Conservation (phyloP, 306 rosid species). For the Hippophae rhamnoides region DNA sequence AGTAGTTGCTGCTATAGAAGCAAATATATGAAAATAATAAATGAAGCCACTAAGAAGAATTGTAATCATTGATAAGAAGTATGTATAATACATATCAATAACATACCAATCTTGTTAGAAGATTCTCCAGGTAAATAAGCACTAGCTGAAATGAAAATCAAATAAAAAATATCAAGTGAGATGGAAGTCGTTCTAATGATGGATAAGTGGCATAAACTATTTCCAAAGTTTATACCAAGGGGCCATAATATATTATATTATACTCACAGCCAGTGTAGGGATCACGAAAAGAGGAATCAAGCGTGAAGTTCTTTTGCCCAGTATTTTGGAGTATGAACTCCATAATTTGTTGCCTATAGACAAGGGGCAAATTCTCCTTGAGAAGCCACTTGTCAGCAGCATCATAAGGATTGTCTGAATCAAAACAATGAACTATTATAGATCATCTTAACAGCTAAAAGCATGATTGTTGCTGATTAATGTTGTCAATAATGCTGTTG, state of each 20-base stretch:
- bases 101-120: conserved; percentile 45
- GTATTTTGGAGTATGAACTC: conserved; percentile 88
- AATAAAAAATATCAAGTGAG: conserved; percentile 9
- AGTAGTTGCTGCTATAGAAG: conserved; percentile 36
- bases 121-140: conserved; percentile 82
- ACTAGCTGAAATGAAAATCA: conserved; percentile 43
- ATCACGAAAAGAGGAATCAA: conserved; percentile 77
- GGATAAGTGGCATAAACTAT: conserved; percentile 3
- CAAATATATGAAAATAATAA: conserved; percentile 10
- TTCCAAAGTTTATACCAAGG: conserved; percentile 10
- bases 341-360: conserved; percentile 85
- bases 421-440: conserved; percentile 4
- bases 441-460: conserved; percentile 13
- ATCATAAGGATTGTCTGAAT: conserved; percentile 74
- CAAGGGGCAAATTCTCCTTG: conserved; percentile 76
- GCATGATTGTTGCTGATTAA: neutral
- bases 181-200: conserved; percentile 10
- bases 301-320: conserved; percentile 57
- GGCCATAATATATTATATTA: conserved; percentile 11
- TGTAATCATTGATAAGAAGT: neutral
- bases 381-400: conserved; percentile 93
- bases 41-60: conserved; percentile 1
- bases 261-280: conserved; percentile 87
- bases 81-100: neutral
- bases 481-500: neutral